These are phyloP conservation scores for Diophrys appendiculata DNA, from an alignment of 73 alveolate species.

Conservation along the genomic window DNA sequence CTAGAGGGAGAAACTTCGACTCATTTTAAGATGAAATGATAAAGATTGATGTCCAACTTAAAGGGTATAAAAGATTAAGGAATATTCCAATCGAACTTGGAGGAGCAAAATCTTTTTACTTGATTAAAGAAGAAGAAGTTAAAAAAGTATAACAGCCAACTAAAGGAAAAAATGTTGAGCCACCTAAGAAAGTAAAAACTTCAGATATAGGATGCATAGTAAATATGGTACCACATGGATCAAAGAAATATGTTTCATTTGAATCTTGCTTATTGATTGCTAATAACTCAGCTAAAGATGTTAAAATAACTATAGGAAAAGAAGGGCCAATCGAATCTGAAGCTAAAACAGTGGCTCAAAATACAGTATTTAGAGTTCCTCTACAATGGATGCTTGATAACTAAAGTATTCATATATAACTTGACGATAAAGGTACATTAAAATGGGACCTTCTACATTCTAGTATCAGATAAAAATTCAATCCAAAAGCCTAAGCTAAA, in stretches of 20 bases:
- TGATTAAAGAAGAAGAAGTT: slow-evolving; percentile 6
- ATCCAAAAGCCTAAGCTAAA: not conserved
- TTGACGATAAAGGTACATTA: not conserved
- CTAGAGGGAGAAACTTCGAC: slow-evolving; percentile 3
- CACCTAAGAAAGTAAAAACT: not conserved
- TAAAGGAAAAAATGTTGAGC: not conserved
- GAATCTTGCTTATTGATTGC: slow-evolving; percentile 21
- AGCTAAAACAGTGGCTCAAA: slow-evolving; percentile 2
- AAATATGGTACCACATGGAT: slow-evolving; percentile 12
- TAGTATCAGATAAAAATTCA: not conserved
- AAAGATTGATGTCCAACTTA: slow-evolving; percentile 37
- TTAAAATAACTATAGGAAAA: slow-evolving; percentile 11
- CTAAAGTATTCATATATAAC: not conserved
- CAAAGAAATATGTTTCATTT: slow-evolving; percentile 12
- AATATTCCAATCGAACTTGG: slow-evolving; percentile 54
- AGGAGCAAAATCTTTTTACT: slow-evolving; percentile 42
- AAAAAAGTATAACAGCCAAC: not conserved
- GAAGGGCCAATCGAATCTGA: not conserved
- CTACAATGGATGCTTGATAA: slow-evolving; percentile 31
- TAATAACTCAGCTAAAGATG: slow-evolving; percentile 12
- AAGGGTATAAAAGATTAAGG: slow-evolving; percentile 27
- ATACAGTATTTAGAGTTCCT: slow-evolving; percentile 30
- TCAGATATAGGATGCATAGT: slow-evolving; percentile 11
- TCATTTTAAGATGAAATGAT: slow-evolving; percentile 36
- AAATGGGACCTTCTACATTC: not conserved